Conservation (phyloP, 495 filamentous ascomycete genomes). For the Penicillium flavigenum region DNA sequence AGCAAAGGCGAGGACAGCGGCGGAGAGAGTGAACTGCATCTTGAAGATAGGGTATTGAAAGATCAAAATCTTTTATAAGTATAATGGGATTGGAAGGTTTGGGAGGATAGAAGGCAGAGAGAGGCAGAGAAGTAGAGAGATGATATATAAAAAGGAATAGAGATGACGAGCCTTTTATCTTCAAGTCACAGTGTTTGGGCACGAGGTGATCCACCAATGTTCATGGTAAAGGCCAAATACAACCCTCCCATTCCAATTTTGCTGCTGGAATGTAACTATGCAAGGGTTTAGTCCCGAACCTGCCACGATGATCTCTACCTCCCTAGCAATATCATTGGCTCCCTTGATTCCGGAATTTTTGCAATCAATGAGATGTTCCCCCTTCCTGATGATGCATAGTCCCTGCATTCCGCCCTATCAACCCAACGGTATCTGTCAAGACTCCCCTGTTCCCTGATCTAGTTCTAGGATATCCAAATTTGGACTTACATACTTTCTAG, state of each 20-base stretch:
- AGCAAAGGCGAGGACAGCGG: slow-evolving; percentile 26
- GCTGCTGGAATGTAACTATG: slow-evolving; percentile 20
- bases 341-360: slow-evolving; percentile 13
- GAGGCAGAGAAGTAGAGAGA: slow-evolving; percentile 16
- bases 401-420: slow-evolving; percentile 25
- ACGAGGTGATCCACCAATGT: slow-evolving; percentile 6
- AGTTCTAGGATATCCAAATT: too few relatives aligned
- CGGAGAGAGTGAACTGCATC: slow-evolving; percentile 32
- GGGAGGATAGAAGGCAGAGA: slow-evolving; percentile 15
- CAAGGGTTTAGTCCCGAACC: slow-evolving; percentile 19
- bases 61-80: slow-evolving; percentile 23
- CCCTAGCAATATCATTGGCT: slow-evolving; percentile 16
- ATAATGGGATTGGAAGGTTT: slow-evolving; percentile 12
- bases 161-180: slow-evolving; percentile 27
- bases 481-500: neutral
- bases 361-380: slow-evolving; percentile 18
- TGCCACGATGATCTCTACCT: slow-evolving; percentile 5
- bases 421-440: slow-evolving; percentile 21
- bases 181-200: slow-evolving; percentile 13
- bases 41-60: slow-evolving; percentile 25
- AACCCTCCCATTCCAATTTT: slow-evolving; percentile 21
- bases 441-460: slow-evolving; percentile 10
- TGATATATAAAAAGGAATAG: slow-evolving; percentile 15
- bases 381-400: slow-evolving; percentile 10
- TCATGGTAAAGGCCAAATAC: slow-evolving; percentile 17